Conservation (phyloP, 139 green algal species). For the Micractinium sp. region DNA sequence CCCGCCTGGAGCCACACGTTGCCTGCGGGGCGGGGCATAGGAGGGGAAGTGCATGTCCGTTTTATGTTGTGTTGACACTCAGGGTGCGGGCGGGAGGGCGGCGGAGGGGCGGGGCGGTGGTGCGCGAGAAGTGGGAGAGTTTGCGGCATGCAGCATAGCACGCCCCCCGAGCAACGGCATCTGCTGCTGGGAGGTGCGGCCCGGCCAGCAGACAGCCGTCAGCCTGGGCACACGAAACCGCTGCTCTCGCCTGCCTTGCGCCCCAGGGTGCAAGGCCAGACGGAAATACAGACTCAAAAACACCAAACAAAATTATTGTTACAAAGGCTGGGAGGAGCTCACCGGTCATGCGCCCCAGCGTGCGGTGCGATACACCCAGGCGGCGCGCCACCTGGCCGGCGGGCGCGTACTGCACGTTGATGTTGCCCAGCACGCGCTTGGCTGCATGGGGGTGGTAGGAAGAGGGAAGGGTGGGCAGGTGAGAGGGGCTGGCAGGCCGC, state of each 20-base stretch:
- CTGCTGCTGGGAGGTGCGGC: too few species aligned
- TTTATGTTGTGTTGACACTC: too few species aligned
- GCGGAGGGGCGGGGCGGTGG: not conserved
- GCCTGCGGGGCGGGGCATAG: constrained; percentile 32
- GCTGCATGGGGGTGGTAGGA: constrained; percentile 22
- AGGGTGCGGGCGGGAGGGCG: not conserved
- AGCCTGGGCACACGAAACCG: too few species aligned
- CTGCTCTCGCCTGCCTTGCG: too few species aligned
- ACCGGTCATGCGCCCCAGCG: constrained; percentile 74
- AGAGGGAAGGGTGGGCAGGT: not conserved
- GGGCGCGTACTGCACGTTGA: constrained; percentile 62
- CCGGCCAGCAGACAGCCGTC: not conserved
- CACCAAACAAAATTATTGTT: too few species aligned
- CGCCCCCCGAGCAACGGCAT: too few species aligned
- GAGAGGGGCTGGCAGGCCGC: not conserved
- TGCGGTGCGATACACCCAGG: constrained; percentile 62
- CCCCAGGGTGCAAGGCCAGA: too few species aligned
- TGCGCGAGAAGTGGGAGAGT: not conserved
- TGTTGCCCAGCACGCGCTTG: constrained; percentile 47
- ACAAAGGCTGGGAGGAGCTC: not conserved
- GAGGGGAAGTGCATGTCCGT: not conserved
- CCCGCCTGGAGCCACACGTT: constrained; percentile 69
- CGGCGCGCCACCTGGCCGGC: constrained; percentile 51
- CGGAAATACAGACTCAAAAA: too few species aligned
- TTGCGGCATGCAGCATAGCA: not conserved